Conservation (phyloP, 2,329 filamentous ascomycete species). For the Fusarium bulbicola region DNA sequence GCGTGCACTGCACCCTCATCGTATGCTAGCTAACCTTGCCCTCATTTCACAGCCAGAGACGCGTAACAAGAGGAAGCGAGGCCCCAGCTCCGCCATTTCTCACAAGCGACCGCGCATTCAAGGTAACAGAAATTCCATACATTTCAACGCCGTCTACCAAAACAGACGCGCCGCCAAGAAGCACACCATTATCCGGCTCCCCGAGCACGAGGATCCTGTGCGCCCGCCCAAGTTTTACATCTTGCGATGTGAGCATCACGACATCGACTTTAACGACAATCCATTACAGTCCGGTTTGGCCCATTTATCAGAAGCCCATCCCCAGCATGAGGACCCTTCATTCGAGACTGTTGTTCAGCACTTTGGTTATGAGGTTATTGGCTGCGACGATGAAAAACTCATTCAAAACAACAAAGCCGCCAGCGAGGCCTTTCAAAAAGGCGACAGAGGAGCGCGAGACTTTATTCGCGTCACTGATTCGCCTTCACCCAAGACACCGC, state of each 20-base stretch:
- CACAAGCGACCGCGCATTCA: conserved; percentile 3
- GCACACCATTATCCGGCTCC: conserved; percentile 21
- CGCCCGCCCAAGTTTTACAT: conserved; percentile 18
- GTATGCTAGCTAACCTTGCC: neutral
- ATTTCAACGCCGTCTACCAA: conserved; percentile 30
- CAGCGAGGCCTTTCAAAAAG: neutral
- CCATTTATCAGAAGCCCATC: conserved; percentile 19
- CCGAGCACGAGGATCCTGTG: neutral
- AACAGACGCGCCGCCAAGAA: conserved; percentile 26
- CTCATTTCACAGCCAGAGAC: neutral
- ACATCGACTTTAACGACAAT: conserved; percentile 14
- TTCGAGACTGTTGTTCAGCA: conserved; percentile 4
- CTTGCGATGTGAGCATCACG: conserved; percentile 24
- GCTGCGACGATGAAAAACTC: conserved; percentile 15
- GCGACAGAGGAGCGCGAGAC: conserved; percentile 1
- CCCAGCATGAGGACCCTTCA: neutral
- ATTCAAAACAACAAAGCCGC: conserved; percentile 19
- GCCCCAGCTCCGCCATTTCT: no score
- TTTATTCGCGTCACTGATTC: conserved; percentile 4
- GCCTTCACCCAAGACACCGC: neutral
- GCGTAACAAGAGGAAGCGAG: conserved; percentile 20
- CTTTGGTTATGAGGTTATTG: conserved; percentile 20
- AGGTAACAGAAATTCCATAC: conserved; percentile 8
- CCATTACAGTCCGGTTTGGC: conserved; percentile 8
- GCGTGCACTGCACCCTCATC: neutral